phyloP scores from a whole-genome alignment of 2,329 filamentous ascomycete species.

The Diplodia intermedia region DNA sequence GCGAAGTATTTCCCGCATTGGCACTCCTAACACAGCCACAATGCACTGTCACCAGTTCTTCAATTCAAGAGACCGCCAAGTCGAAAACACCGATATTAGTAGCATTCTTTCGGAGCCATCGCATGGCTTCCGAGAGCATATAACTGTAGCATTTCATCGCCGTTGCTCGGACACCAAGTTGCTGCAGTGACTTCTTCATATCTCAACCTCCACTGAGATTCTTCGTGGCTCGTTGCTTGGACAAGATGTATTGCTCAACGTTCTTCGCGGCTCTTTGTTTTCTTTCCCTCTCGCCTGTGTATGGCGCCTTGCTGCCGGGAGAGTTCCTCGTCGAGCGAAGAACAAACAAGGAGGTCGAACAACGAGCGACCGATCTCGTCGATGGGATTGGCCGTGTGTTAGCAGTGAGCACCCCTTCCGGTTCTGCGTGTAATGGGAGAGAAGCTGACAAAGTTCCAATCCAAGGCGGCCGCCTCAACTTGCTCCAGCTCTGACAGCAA shows the following conservation, averaged over 20 bases:
- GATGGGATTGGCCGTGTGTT: neutral
- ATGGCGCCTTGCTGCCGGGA: conserved; percentile 8
- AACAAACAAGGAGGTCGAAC: neutral
- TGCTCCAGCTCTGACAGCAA: neutral
- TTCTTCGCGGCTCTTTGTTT: conserved; percentile 17
- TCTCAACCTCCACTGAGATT: neutral
- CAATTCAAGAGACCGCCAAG: conserved; percentile 1
- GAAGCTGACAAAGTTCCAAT: neutral
- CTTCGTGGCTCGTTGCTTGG: neutral
- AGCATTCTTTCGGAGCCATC: neutral
- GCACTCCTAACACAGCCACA: neutral
- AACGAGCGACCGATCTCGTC: neutral
- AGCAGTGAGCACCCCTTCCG: neutral
- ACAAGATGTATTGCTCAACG: conserved; percentile 12
- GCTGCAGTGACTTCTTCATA: conserved; percentile 27
- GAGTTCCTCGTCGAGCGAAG: conserved; percentile 4
- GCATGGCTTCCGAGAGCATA: conserved; percentile 1
- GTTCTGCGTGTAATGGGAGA: neutral
- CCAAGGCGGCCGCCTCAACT: neutral
- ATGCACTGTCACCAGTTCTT: too few relatives aligned
- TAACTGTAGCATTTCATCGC: conserved; percentile 1
- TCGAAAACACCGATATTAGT: neutral
- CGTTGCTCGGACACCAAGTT: conserved; percentile 31
- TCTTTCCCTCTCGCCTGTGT: neutral
- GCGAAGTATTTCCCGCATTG: conserved; percentile 2